Evolutionary conservation across 352 stramenopile species (phyloP).

Genomic region (Phytopythium boreale): DNA sequence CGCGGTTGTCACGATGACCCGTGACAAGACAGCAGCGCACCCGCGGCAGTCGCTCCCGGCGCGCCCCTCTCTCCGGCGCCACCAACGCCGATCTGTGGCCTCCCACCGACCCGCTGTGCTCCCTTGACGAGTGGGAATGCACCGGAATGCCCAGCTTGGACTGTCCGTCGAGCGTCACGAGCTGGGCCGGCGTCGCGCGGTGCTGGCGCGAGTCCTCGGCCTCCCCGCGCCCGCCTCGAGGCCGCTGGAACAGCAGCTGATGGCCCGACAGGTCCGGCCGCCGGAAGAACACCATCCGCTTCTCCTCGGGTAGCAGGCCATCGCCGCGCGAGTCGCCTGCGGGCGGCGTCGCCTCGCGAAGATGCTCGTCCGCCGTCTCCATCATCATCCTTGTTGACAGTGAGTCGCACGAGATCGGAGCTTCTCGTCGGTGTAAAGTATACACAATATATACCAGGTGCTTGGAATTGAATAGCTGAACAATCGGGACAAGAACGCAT

Average conservation of each 20-base stretch:
- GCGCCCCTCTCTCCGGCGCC: neutral
- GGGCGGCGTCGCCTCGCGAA: slow-evolving; percentile 10
- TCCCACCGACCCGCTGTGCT: neutral
- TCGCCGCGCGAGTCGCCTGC: neutral
- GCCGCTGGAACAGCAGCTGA: slow-evolving; percentile 38
- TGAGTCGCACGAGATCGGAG: neutral
- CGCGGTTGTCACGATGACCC: too few species aligned
- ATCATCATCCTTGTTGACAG: slow-evolving; percentile 9
- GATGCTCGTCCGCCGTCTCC: slow-evolving; percentile 26
- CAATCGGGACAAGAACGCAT: neutral
- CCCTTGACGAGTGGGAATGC: neutral
- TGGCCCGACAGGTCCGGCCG: slow-evolving; percentile 42
- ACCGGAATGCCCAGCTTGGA: slow-evolving; percentile 38
- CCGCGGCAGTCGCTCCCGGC: neutral
- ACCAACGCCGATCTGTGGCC: neutral
- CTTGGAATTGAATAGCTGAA: too few species aligned
- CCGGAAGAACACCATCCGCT: slow-evolving; percentile 42
- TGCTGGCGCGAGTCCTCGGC: neutral
- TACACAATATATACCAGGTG: neutral
- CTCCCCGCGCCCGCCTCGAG: neutral
- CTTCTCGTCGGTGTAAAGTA: neutral
- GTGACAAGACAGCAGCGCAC: neutral
- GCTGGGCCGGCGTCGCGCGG: slow-evolving; percentile 34
- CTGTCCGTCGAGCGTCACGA: slow-evolving; percentile 42
- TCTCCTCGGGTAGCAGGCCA: slow-evolving; percentile 12